Conservation (phyloP, 257 asterid genomes). For the Solanum virginianum region DNA sequence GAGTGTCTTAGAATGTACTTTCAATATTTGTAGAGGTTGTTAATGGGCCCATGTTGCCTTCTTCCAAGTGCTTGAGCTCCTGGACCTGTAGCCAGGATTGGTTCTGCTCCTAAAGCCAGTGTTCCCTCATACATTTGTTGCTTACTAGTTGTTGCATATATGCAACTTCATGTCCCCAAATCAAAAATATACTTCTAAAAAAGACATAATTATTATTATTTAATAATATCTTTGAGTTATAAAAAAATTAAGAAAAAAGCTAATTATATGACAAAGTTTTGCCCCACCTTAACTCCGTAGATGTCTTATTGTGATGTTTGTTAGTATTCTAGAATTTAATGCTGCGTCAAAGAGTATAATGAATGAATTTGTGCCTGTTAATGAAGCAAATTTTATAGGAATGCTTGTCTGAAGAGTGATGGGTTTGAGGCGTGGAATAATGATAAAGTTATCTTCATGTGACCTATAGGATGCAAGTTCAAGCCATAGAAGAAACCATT, state of each 20-base stretch:
- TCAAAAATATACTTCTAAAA: not conserved
- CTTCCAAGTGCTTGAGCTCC: not conserved
- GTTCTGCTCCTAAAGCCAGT: not conserved
- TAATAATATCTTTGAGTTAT: not conserved
- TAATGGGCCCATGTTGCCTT: not conserved
- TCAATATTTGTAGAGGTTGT: not conserved
- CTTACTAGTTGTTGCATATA: not conserved
- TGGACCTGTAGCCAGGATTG: not conserved
- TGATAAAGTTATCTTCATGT: not conserved
- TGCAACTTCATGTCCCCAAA: not conserved
- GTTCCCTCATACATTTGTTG: not conserved
- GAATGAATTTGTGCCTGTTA: not conserved
- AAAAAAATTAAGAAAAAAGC: not conserved
- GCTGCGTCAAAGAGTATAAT: not conserved
- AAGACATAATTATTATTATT: not conserved
- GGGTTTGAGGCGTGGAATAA: not conserved
- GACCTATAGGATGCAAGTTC: not conserved
- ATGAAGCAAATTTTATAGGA: not conserved
- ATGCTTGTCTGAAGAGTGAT: not conserved
- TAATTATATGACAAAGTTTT: not conserved
- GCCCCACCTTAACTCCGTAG: not conserved
- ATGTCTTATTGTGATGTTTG: not conserved
- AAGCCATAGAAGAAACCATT: not conserved
- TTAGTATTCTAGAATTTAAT: not conserved
- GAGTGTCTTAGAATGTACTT: not conserved